These are phyloP conservation scores for Madurella mycetomatis DNA, from an alignment of 2,329 filamentous ascomycete genomes.

Conservation along the genomic window DNA sequence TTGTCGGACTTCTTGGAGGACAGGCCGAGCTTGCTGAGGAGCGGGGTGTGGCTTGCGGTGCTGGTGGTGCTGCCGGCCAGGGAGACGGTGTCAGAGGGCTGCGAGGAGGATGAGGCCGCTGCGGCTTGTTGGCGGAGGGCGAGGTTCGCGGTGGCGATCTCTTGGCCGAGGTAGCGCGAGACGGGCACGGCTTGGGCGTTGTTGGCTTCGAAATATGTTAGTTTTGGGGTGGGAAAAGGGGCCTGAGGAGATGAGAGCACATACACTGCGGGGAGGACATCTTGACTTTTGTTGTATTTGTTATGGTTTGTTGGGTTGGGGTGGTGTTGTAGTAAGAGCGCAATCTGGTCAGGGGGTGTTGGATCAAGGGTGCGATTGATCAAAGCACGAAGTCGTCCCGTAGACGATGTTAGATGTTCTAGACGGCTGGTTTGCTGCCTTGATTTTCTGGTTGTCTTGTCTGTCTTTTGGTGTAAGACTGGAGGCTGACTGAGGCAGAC, in stretches of 20 bases:
- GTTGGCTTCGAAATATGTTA: neutral
- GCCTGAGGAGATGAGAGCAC: neutral
- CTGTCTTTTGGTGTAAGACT: neutral
- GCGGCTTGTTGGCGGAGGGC: conserved; percentile 6
- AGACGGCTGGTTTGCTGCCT: neutral
- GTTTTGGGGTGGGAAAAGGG: neutral
- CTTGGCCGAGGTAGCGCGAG: conserved; percentile 1
- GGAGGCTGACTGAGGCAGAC: conserved; percentile 2
- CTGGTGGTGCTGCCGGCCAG: conserved; percentile 19
- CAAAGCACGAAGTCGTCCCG: neutral
- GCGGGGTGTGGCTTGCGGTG: conserved; percentile 23
- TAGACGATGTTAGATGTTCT: neutral
- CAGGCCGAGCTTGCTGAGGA: conserved; percentile 22
- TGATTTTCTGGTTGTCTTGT: conserved; percentile 1
- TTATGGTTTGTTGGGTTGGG: neutral
- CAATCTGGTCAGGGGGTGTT: neutral
- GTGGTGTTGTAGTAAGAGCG: neutral
- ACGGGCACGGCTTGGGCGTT: conserved; percentile 5
- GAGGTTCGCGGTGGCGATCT: neutral
- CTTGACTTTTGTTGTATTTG: neutral
- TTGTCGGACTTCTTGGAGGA: conserved; percentile 4
- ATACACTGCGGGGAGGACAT: conserved; percentile 10
- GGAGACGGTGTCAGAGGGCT: conserved; percentile 24
- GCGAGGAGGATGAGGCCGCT: neutral
- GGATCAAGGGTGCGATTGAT: neutral